Percentiles rank a stretch among this genome's conserved stretches.
phyloP scores from a whole-genome alignment of 352 stramenopile species.

The Pythium myriotylum region DNA sequence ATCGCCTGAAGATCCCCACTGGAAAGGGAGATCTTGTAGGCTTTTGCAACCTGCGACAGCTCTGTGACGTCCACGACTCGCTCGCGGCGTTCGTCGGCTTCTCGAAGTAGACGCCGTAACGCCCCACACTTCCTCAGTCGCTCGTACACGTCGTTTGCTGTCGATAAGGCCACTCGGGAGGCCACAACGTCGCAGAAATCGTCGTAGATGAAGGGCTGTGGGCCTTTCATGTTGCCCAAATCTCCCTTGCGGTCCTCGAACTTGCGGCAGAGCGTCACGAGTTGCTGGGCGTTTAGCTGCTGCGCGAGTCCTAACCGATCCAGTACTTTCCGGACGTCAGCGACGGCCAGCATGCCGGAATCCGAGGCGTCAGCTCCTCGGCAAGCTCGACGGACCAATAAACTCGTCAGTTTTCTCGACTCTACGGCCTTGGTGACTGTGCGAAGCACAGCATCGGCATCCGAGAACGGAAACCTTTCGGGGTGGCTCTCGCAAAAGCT shows the following conservation, averaged over 20 bases:
- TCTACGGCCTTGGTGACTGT: constrained; percentile 9
- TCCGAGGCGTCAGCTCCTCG: constrained; percentile 29
- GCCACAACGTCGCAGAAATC: constrained; percentile 66
- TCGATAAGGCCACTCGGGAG: neutral
- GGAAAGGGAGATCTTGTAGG: constrained; percentile 15
- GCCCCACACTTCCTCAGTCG: constrained; percentile 9
- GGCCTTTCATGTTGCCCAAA: neutral
- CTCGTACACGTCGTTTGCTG: constrained; percentile 4
- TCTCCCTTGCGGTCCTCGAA: constrained; percentile 27
- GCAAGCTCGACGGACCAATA: constrained; percentile 41
- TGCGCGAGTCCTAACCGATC: constrained; percentile 13
- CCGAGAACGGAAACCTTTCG: constrained; percentile 66
- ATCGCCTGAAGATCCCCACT: constrained; percentile 15
- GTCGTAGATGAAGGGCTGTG: constrained; percentile 44
- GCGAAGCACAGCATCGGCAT: constrained; percentile 42
- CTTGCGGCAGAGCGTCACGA: constrained; percentile 57
- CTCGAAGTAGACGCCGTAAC: constrained; percentile 11
- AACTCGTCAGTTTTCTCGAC: no score
- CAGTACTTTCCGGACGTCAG: constrained; percentile 35
- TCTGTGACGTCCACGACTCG: constrained; percentile 2
- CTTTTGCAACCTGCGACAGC: constrained; percentile 1
- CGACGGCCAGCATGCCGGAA: constrained; percentile 24
- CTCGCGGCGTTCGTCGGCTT: neutral
- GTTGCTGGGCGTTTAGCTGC: constrained; percentile 63
- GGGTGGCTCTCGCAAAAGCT: constrained; percentile 76